phyloP scores from a whole-genome alignment of 306 rosid genomes.

The Pachyrhizus erosus region DNA sequence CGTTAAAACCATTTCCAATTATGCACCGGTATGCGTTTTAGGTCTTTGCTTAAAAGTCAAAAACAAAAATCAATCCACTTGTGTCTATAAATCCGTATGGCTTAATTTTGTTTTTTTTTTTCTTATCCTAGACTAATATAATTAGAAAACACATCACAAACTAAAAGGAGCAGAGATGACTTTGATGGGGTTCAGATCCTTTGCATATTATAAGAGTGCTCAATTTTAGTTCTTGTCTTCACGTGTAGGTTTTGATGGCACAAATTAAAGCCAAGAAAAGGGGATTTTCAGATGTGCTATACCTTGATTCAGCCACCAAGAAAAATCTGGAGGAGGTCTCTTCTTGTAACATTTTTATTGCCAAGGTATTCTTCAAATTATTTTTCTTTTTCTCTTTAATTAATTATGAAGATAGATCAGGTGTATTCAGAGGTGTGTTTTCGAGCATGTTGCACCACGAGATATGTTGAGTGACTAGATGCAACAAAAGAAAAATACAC shows the following conservation, averaged over 20 bases:
- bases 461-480: too few species aligned
- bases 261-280: conserved; percentile 65
- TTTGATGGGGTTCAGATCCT: neutral
- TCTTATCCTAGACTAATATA: neutral
- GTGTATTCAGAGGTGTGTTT: too few species aligned
- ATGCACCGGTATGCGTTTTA: conserved; percentile 69
- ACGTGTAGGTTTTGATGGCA: conserved; percentile 75
- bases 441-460: too few species aligned
- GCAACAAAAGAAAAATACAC: too few species aligned
- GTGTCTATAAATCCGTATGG: neutral
- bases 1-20: conserved; percentile 83
- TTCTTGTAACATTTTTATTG: conserved; percentile 81
- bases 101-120: neutral
- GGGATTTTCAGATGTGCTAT: conserved; percentile 91
- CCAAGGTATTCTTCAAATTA: conserved; percentile 60
- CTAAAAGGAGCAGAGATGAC: neutral
- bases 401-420: neutral
- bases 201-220: neutral
- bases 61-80: neutral
- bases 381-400: neutral
- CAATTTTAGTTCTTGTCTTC: neutral
- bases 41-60: neutral
- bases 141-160: neutral
- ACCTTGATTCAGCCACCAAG: conserved; percentile 69
- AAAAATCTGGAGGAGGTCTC: conserved; percentile 90